Evolutionary conservation across 2,329 filamentous ascomycete genomes (phyloP).

Genomic region (Claviceps sorghi): DNA sequence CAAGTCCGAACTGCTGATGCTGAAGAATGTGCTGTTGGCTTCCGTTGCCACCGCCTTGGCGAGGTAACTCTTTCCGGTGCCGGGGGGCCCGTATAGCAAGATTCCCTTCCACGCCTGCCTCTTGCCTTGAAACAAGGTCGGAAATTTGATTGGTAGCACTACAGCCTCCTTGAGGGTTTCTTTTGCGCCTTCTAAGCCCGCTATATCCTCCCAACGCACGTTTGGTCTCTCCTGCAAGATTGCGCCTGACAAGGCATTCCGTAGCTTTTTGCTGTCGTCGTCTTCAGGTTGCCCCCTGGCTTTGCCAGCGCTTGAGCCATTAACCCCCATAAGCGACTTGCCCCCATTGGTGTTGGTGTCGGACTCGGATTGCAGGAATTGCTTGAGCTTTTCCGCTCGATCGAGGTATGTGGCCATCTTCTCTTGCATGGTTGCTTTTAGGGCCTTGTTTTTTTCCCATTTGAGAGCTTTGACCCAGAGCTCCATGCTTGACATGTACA

Average conservation of each 20-base stretch:
- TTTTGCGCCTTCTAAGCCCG: slow-evolving; percentile 84
- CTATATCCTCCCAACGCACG: slow-evolving; percentile 95
- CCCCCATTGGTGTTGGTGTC: slow-evolving; percentile 56
- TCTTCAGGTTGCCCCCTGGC: slow-evolving; percentile 55
- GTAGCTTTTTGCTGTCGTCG: slow-evolving; percentile 87
- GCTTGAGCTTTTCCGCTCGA: slow-evolving; percentile 93
- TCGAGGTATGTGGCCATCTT: slow-evolving; percentile 98
- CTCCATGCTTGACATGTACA: slow-evolving; percentile 91
- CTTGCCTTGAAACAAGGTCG: slow-evolving; percentile 89
- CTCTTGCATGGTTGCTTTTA: slow-evolving; percentile 91
- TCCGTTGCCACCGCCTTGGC: slow-evolving; percentile 97
- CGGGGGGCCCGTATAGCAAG: slow-evolving; percentile 84
- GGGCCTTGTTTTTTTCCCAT: slow-evolving; percentile 97
- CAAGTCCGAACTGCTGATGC: slow-evolving; percentile 89
- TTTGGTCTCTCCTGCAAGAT: slow-evolving; percentile 94
- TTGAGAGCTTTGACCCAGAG: slow-evolving; percentile 98
- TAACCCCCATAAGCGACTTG: slow-evolving; percentile 49
- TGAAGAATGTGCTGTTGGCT: slow-evolving; percentile 98
- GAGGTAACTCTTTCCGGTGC: slow-evolving; percentile 94
- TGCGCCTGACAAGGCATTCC: slow-evolving; percentile 77
- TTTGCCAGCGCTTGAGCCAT: slow-evolving; percentile 51
- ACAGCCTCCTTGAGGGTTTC: slow-evolving; percentile 97
- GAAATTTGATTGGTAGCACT: slow-evolving; percentile 95
- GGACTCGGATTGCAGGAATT: slow-evolving; percentile 63
- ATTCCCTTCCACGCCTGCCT: slow-evolving; percentile 98